phyloP scores from a whole-genome alignment of 2,329 filamentous ascomycete genomes.

The Ustilaginoidea virens region DNA sequence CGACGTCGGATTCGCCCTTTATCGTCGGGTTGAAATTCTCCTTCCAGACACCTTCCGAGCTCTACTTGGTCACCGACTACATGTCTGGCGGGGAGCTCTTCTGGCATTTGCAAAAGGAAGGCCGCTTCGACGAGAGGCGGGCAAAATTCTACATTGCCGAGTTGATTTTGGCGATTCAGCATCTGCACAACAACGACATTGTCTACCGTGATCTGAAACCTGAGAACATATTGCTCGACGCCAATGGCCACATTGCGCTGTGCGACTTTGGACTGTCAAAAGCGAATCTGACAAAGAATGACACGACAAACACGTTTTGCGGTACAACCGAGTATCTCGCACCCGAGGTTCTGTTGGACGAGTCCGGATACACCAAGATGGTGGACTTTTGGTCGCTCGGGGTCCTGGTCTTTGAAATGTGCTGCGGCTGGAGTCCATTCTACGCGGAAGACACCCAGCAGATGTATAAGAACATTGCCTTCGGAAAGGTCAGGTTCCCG shows the following conservation, averaged over 20 bases:
- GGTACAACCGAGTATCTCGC: slow-evolving; percentile 96
- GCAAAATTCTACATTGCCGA: slow-evolving; percentile 99
- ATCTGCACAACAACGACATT: slow-evolving; percentile 92
- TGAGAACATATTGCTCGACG: slow-evolving; percentile 92
- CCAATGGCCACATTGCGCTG: slow-evolving; percentile 92
- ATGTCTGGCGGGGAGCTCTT: slow-evolving; percentile 98
- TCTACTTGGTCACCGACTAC: slow-evolving; percentile 97
- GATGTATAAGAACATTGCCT: slow-evolving; percentile 99
- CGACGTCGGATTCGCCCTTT: slow-evolving; percentile 89
- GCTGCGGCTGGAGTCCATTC: slow-evolving; percentile 97
- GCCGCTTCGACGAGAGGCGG: slow-evolving; percentile 82
- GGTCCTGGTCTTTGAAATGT: slow-evolving; percentile 98
- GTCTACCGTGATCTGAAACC: slow-evolving; percentile 96
- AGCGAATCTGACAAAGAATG: slow-evolving; percentile 90
- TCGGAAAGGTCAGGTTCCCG: slow-evolving; percentile 94
- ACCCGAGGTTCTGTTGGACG: slow-evolving; percentile 86
- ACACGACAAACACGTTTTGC: slow-evolving; percentile 97
- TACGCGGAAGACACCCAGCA: slow-evolving; percentile 98
- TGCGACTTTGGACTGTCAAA: slow-evolving; percentile 98
- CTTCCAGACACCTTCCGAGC: slow-evolving; percentile 90
- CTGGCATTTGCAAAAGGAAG: slow-evolving; percentile 96
- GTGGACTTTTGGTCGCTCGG: slow-evolving; percentile 98
- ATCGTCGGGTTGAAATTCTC: slow-evolving; percentile 98
- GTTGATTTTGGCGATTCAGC: slow-evolving; percentile 85
- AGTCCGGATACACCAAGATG: slow-evolving; percentile 98